Percentiles rank a stretch among this genome's conserved stretches.
Evolutionary conservation across 192 early-diverging fungal genomes (phyloP).

Genomic region (Fimicolochytrium jonesii): DNA sequence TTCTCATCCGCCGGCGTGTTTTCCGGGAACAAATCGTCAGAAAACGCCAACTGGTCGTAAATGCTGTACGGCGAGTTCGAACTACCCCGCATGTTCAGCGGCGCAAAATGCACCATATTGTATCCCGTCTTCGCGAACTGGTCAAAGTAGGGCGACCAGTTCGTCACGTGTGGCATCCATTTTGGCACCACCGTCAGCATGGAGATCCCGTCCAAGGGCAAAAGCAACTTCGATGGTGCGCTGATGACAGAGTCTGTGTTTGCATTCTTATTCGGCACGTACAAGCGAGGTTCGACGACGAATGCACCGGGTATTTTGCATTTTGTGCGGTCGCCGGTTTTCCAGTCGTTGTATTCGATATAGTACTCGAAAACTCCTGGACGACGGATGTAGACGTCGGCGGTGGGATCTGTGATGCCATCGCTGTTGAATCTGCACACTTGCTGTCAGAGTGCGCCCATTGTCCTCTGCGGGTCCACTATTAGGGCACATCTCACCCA

Average conservation of each 20-base stretch:
- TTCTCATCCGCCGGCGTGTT: constrained; percentile 55
- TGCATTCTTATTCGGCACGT: constrained; percentile 37
- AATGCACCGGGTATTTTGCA: constrained; percentile 61
- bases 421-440: constrained; percentile 33
- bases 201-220: constrained; percentile 86
- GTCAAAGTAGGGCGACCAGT: constrained; percentile 74
- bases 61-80: constrained; percentile 99
- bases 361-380: constrained; percentile 90
- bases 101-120: constrained; percentile 99
- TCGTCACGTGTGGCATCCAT: constrained; percentile 81
- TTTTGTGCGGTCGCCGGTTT: neutral
- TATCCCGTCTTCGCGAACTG: constrained; percentile 74
- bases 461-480: neutral
- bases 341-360: constrained; percentile 54
- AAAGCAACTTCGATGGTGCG: constrained; percentile 15
- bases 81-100: constrained; percentile 80
- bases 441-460: neutral
- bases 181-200: constrained; percentile 93
- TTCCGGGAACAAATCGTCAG: constrained; percentile 77
- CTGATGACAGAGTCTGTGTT: neutral
- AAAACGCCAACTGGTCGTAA: constrained; percentile 87
- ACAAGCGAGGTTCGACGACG: constrained; percentile 84
- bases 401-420: constrained; percentile 56
- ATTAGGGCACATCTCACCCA: neutral
- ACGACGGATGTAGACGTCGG: constrained; percentile 55